Conservation (phyloP, 768 basidiomycete genomes). For the Gautieria morchelliformis region DNA sequence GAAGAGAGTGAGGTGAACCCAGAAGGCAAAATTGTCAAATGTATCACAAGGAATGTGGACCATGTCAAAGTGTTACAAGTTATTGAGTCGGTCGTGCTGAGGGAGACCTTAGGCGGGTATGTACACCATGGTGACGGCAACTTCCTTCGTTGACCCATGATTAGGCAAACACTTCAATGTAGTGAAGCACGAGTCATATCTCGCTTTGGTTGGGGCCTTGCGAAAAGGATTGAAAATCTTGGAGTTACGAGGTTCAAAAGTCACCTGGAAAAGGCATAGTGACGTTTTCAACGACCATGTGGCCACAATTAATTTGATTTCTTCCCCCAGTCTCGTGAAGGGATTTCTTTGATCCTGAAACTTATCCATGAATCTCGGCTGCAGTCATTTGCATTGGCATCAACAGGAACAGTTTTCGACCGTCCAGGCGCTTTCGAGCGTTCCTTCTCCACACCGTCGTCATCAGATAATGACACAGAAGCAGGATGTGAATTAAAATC, state of each 20-base stretch:
- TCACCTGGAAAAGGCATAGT: constrained; percentile 70
- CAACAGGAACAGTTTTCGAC: neutral
- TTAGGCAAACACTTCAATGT: constrained; percentile 70
- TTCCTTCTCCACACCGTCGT: neutral
- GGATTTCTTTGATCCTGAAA: constrained; percentile 72
- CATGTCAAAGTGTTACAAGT: constrained; percentile 93
- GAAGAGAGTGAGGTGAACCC: constrained; percentile 94
- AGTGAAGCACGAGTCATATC: constrained; percentile 86
- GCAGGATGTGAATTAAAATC: neutral
- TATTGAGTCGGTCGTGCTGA: constrained; percentile 69
- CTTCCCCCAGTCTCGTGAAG: constrained; percentile 64
- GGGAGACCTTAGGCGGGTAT: constrained; percentile 62
- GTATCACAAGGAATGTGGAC: constrained; percentile 82
- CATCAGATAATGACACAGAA: neutral
- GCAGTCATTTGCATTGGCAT: constrained; percentile 29
- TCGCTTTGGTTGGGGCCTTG: constrained; percentile 83
- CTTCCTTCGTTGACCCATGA: constrained; percentile 1
- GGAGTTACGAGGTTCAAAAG: constrained; percentile 79
- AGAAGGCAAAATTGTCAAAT: constrained; percentile 62
- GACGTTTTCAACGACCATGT: constrained; percentile 5
- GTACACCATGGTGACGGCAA: constrained; percentile 15
- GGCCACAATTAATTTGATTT: constrained; percentile 8
- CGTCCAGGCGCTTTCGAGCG: neutral
- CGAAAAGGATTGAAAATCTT: constrained; percentile 78
- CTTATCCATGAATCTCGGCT: constrained; percentile 72